A percentile compares a stretch with the other conserved stretches of the same genome.
These are phyloP conservation scores for Suhomyces guaymorum DNA, from an alignment of 1,139 yeast species.

Conservation along the genomic window DNA sequence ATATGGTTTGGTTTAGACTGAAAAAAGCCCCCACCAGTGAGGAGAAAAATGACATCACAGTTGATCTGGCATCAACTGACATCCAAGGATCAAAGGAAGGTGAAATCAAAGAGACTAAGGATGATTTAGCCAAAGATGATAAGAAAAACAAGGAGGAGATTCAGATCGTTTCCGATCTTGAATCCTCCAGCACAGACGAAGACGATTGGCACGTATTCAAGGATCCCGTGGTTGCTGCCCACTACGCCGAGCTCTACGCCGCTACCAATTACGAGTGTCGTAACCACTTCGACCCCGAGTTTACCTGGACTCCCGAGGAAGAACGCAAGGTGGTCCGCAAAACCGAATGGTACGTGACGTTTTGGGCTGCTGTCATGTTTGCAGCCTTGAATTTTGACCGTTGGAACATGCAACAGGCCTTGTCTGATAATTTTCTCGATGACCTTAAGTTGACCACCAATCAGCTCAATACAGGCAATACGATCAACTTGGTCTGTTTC, in stretches of 20 bases:
- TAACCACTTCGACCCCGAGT: constrained; percentile 34
- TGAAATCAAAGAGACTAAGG: neutral
- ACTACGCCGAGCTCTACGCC: constrained; percentile 33
- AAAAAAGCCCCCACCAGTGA: too few relatives aligned
- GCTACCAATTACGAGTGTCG: constrained; percentile 35
- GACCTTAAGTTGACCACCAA: constrained; percentile 31
- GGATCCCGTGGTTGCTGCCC: constrained; percentile 32
- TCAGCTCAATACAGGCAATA: constrained; percentile 33
- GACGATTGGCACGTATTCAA: constrained; percentile 24
- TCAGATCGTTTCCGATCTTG: constrained; percentile 6
- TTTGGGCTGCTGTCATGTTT: constrained; percentile 34
- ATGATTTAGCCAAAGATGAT: neutral
- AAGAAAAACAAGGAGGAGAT: too few relatives aligned
- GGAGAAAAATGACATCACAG: too few relatives aligned
- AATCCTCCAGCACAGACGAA: constrained; percentile 6
- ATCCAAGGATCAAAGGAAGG: too few relatives aligned
- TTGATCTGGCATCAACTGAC: too few relatives aligned
- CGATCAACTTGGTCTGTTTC: constrained; percentile 35
- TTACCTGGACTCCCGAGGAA: constrained; percentile 38
- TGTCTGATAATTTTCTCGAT: constrained; percentile 29
- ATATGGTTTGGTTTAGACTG: too few relatives aligned
- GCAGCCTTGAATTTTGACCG: constrained; percentile 36
- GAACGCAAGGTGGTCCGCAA: constrained; percentile 31
- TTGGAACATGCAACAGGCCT: constrained; percentile 31
- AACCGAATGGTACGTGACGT: constrained; percentile 33